Conservation (phyloP, 139 green algal genomes). For the Coccomyxa sp. region DNA sequence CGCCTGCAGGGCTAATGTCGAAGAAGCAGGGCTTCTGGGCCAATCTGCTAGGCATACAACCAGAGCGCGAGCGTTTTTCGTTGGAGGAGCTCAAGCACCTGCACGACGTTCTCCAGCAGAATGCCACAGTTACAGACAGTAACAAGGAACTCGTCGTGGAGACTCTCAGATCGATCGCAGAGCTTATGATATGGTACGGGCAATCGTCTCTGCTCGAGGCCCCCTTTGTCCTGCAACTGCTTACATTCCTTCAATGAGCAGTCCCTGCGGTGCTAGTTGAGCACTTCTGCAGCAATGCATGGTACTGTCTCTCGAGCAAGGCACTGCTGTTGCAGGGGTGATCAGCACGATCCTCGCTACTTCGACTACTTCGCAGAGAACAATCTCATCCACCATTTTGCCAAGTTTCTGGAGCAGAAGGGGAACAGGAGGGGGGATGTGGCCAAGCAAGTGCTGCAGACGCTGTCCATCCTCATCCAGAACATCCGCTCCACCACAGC, state of each 20-base stretch:
- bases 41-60: constrained; percentile 13
- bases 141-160: constrained; percentile 82
- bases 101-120: constrained; percentile 47
- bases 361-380: constrained; percentile 97
- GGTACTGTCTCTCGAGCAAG: too few species aligned
- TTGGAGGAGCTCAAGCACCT: constrained; percentile 57
- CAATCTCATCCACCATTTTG: constrained; percentile 86
- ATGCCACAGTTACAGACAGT: constrained; percentile 35
- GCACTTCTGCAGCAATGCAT: too few species aligned
- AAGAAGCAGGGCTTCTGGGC: constrained; percentile 27
- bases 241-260: too few species aligned
- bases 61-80: constrained; percentile 39
- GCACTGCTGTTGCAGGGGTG: too few species aligned
- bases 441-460: constrained; percentile 82
- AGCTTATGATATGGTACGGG: constrained; percentile 99
- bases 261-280: too few species aligned
- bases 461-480: constrained; percentile 93
- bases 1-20: too few species aligned
- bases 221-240: too few species aligned
- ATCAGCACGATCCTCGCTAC: constrained; percentile 91
- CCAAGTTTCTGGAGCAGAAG: constrained; percentile 74
- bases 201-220: too few species aligned
- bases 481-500: constrained; percentile 88
- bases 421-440: constrained; percentile 75
- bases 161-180: constrained; percentile 84